Base-by-base conservation (phyloP, 192 early-diverging fungal species). In the Dimargaris verticillata region DNA sequence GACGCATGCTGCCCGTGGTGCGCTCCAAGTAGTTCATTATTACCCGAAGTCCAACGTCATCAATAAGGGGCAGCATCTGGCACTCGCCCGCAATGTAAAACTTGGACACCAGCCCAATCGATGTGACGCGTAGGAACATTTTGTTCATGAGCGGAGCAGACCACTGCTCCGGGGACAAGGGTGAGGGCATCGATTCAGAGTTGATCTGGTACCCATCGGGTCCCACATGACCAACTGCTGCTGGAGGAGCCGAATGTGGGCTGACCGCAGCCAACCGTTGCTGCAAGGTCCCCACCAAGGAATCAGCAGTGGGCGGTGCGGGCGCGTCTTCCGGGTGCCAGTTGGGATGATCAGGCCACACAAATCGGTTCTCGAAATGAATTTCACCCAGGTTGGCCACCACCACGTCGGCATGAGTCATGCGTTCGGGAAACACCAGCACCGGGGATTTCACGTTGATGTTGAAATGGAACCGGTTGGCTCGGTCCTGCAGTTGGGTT, bases 381-480 rank as follows among this genome's bases (percentile, higher is more conserved):
- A 98, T 85, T 64, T 86, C 81, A 65, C 95, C 95, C 4, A 92
- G 75, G 70, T 91, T 84, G 64, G 81, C 78, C 15, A 83, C 76
- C 18, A 96, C 67, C n/a, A 76, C 64, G 62, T 92, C 87, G 18
- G 63, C 72, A 44, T 71, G 70, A 45, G 72, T 76, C 7, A 70
- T 66, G 26, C 78, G 68, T 38, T 73, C 76, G 0, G 90, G 92
- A 57, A 95, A 87, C 0, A 82, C 78, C 20, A 99, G 76, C 48
- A 94, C 84, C 0, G 95, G 95, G 5, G 92, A 81, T 9, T 80
- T 77, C 70, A 96, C 83, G 10, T 79, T 68, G 25, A 99, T 70
- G 53, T 95, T 87, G 72, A 91, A 94, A 63, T 92, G 85, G 44
- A 87, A 83, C 64, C 67, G 69, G 28, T 80, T 87, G 50, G 81